Base-by-base conservation (phyloP, 2,329 filamentous ascomycete species). In the Xylariaceae sp. region DNA sequence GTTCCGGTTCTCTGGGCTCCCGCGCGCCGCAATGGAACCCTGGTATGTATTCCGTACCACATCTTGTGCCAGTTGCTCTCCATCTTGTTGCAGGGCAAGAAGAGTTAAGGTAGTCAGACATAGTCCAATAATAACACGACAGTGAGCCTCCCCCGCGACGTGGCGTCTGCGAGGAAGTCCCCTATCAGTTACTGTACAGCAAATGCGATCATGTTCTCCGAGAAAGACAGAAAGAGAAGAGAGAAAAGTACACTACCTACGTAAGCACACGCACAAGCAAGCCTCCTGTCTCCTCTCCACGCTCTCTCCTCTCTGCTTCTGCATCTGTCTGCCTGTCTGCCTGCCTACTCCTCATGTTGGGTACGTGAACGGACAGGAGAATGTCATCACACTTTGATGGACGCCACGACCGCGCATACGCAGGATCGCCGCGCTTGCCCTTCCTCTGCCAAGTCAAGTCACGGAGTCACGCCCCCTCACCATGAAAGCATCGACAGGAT, bases 1-100 rank as follows among this genome's bases (percentile, higher is more conserved):
- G 66, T 66, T 64, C 67, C 67, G 64, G 61, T 53, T 54, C 64
- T 56, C 58, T 64, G 67, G 66, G 65, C 66, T 62, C 65, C 66
- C 64, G 65, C 67, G 64, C 62, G 67, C 67, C 67, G 67, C 68
- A 45, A 45, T 45, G 42, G 42, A 45, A 45, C 42, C 11, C 42
- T n/a, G 13, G 13, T 15, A 45, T 45, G 13, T 15, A 45, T 45
- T n/a, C 10, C 13, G 37, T 42, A 42, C 37, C 13, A 42, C n/a
- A 45, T 15, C n/a, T n/a, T 6, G n/a, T n/a, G 17, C 17, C 17
- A 18, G 17, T 18, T 18, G 17, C 17, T 18, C 17, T 2, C 17
- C 17, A 2, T 18, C 17, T 18, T 18, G 17, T 18, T 17, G n/a
- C 42, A 45, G n/a, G 42, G 11, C 7, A 47, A 47, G 44, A 11